Evolutionary conservation across 257 asterid genomes (phyloP), one percentile per base, ranked within the genome.

Genomic region (Forsythia viridissima): DNA sequence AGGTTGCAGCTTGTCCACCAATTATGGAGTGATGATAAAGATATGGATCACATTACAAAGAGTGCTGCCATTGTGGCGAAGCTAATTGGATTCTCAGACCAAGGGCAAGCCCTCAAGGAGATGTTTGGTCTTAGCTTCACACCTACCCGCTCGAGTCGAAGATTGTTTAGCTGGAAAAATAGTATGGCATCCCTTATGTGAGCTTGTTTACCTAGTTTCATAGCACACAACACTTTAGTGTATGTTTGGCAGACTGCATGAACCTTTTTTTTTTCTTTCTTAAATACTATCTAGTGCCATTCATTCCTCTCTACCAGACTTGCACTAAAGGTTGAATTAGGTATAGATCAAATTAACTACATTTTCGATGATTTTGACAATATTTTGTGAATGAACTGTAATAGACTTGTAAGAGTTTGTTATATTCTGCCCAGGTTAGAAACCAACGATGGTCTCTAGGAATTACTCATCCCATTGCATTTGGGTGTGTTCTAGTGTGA

Each of bases 41-140:
- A 84, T 48, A 43, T 78, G 87, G 78, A 77, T 41, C 76, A 79
- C 63, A 85, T 84, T 20, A 70, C 79, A 6, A 85, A 86, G 44
- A 88, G 91, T 52, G 91, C 88, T 74, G 80, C 87, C 16, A 75
- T 84, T 36, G 80, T 88, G 16, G 91, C 91, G 11, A 88, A 82
- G 82, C 82, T 88, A 76, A 86, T 88, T 75, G 82, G 83, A 76
- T 88, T 88, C 77, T 84, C 83, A 18, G 85, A 84, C 71, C 77
- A 86, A 63, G 85, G 87, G 40, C 83, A 76, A 18, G 86, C 88
- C 48, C 83, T 77, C 15, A 88, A 86, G 86, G 91, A 88, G 87
- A 85, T 86, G 89, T 86, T 86, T 80, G 91, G 91, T 51, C 89
- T 88, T 66, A 88, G 88, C 80, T 85, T 88, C 87, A 76, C 88